Evolutionary conservation across 768 basidiomycete species (phyloP).

Genomic region (Jaapia argillacea): DNA sequence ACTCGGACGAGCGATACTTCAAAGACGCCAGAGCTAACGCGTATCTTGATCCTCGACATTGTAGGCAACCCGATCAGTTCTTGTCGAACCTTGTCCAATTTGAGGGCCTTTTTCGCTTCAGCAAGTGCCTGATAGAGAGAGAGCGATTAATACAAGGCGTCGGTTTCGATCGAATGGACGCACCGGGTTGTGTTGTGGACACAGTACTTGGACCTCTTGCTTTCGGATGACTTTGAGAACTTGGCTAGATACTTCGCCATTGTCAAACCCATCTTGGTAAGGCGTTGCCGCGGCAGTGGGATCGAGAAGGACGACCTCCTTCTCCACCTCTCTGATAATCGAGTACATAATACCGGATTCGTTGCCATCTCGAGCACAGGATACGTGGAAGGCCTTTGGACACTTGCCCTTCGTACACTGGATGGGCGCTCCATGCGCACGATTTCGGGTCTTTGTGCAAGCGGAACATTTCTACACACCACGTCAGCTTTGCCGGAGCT

Average conservation of each 20-base stretch:
- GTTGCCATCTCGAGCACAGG: slow-evolving; percentile 63
- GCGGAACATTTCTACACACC: slow-evolving; percentile 86
- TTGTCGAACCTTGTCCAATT: slow-evolving; percentile 60
- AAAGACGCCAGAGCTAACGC: slow-evolving; percentile 75
- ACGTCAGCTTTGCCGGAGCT: no score
- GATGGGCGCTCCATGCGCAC: slow-evolving; percentile 71
- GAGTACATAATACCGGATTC: slow-evolving; percentile 46
- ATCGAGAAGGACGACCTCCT: slow-evolving; percentile 66
- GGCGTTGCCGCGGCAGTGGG: slow-evolving; percentile 11
- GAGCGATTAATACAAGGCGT: background rate
- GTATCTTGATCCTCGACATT: slow-evolving; percentile 76
- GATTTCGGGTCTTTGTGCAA: slow-evolving; percentile 60
- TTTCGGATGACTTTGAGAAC: slow-evolving; percentile 67
- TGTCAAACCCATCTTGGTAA: background rate
- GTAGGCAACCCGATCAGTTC: slow-evolving; percentile 62
- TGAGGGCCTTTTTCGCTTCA: slow-evolving; percentile 64
- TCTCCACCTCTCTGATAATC: slow-evolving; percentile 63
- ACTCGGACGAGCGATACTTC: slow-evolving; percentile 75
- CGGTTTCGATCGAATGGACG: slow-evolving; percentile 19
- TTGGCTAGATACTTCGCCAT: slow-evolving; percentile 10
- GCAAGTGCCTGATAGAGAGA: slow-evolving; percentile 45
- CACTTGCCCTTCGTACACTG: slow-evolving; percentile 96
- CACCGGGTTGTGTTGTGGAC: slow-evolving; percentile 87
- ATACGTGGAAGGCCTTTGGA: slow-evolving; percentile 86
- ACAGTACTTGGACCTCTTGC: slow-evolving; percentile 65